Conservation (phyloP, 495 filamentous ascomycete species). For the Penicillium coprophilum region DNA sequence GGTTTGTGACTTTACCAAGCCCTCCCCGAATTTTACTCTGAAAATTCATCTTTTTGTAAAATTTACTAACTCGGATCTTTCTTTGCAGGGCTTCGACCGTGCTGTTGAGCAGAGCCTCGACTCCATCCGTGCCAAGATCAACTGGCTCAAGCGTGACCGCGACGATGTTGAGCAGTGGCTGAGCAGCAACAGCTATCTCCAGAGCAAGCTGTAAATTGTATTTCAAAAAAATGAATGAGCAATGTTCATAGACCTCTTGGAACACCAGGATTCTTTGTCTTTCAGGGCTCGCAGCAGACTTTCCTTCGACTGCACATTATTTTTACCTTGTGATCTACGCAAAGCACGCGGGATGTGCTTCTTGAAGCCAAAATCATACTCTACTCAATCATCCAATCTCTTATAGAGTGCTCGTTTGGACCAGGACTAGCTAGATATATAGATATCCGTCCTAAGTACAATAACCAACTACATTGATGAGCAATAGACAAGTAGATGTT, state of each 20-base stretch:
- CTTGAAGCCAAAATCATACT: slow-evolving; percentile 4
- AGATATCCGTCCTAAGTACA: too few relatives aligned
- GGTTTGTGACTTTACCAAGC: slow-evolving; percentile 37
- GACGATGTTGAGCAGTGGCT: slow-evolving; percentile 62
- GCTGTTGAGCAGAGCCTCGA: slow-evolving; percentile 62
- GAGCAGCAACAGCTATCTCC: slow-evolving; percentile 55
- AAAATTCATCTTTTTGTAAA: background rate
- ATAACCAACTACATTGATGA: background rate
- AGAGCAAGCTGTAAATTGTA: slow-evolving; percentile 45
- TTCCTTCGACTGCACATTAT: background rate
- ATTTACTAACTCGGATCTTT: slow-evolving; percentile 16
- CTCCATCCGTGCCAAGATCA: slow-evolving; percentile 57
- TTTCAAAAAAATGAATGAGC: too few relatives aligned
- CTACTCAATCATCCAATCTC: background rate
- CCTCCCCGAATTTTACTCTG: background rate
- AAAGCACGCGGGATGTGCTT: slow-evolving; percentile 4
- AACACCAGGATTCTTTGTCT: background rate
- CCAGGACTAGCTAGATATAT: background rate
- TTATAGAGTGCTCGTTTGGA: background rate
- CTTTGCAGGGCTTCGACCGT: slow-evolving; percentile 54
- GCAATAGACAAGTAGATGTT: background rate
- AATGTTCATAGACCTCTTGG: background rate
- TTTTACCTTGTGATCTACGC: background rate
- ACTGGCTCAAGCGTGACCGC: slow-evolving; percentile 62
- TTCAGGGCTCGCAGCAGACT: background rate